Percentiles rank a stretch among this genome's conserved stretches.
phyloP scores from a whole-genome alignment of 2,329 filamentous ascomycete species.

The Apiospora marii region DNA sequence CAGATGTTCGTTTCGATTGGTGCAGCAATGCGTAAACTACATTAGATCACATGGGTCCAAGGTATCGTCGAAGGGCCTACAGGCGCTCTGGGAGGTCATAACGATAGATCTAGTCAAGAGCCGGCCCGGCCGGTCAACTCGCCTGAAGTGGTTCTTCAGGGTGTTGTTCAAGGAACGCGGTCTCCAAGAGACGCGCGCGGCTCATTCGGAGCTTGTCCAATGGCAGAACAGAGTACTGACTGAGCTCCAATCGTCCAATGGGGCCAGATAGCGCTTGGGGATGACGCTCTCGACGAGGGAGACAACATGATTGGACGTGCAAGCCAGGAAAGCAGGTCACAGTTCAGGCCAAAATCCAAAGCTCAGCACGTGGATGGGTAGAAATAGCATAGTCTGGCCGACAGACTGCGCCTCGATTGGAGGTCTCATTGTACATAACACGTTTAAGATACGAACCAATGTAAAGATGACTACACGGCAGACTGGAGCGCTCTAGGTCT shows the following conservation, averaged over 20 bases:
- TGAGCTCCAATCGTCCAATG: not conserved
- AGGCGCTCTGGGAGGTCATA: conserved; percentile 43
- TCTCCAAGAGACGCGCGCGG: conserved; percentile 36
- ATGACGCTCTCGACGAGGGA: not conserved
- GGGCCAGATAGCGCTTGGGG: not conserved
- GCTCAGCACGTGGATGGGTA: not conserved
- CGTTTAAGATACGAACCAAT: conserved; percentile 26
- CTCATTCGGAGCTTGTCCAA: conserved; percentile 31
- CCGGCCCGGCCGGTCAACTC: conserved; percentile 43
- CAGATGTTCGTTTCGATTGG: conserved; percentile 39
- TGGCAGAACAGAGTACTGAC: conserved; percentile 30
- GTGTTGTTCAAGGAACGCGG: conserved; percentile 40
- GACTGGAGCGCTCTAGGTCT: conserved; percentile 21
- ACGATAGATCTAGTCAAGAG: conserved; percentile 46
- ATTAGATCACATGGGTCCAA: conserved; percentile 35
- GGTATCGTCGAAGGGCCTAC: conserved; percentile 38
- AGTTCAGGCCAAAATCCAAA: not conserved
- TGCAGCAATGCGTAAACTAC: conserved; percentile 43
- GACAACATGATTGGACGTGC: not conserved
- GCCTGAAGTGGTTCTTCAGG: conserved; percentile 46
- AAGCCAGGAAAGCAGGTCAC: not conserved
- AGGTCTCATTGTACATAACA: conserved; percentile 31
- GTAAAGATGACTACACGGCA: conserved; percentile 25
- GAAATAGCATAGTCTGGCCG: not conserved
- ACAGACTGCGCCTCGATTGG: conserved; percentile 1